Evolutionary conservation across 2,329 filamentous ascomycete genomes (phyloP), one percentile per base, ranked within the genome.

Genomic region (Colletotrichum phormii): DNA sequence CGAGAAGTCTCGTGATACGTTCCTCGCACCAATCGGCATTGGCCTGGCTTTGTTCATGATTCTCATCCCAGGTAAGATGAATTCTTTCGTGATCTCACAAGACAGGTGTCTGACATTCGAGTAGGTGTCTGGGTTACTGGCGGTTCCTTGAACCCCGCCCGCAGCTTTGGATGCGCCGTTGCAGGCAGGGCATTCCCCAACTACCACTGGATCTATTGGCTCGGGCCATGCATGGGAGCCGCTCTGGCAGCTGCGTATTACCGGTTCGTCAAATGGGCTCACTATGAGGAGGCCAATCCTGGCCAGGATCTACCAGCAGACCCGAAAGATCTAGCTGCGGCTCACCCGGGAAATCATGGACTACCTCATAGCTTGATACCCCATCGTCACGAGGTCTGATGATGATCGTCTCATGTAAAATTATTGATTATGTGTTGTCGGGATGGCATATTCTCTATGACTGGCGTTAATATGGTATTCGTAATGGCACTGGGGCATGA

Each of bases 1-100:
- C 4, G 90, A 93, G 77, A 93, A 93, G 80, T 91, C 92, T 77
- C 89, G 89, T 74, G 89, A 88, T 5, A 93, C 91, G 0, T 93
- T 87, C 77, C 81, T 93, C 4, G 92, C 91, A 0, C 92, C 92
- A 0, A 81, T 94, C 0, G 91, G 89, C 0, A 93, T 94, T 75
- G 92, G 92, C 0, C 80, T 93, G 2, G 82, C 91, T 0, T 84
- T 94, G 22, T 93, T 94, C 77, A 84, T 93, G 31, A 79, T 80
- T 0, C 75, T 83, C 76, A 75, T 84, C 33, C 76, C 80, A 12
- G 84, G 83, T 82, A 75, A 66, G 78, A 22, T 11, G 18, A 49
- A 4, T 13, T 22, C 9, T 4, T 7, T 22, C 0, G 7, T 11
- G 9, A 11, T 49, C 1, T 22, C 18, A 49, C 18, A 8, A n/a